These are phyloP conservation scores for Clarireedia hainanense DNA, from an alignment of 2,329 filamentous ascomycete genomes.

Conservation along the genomic window DNA sequence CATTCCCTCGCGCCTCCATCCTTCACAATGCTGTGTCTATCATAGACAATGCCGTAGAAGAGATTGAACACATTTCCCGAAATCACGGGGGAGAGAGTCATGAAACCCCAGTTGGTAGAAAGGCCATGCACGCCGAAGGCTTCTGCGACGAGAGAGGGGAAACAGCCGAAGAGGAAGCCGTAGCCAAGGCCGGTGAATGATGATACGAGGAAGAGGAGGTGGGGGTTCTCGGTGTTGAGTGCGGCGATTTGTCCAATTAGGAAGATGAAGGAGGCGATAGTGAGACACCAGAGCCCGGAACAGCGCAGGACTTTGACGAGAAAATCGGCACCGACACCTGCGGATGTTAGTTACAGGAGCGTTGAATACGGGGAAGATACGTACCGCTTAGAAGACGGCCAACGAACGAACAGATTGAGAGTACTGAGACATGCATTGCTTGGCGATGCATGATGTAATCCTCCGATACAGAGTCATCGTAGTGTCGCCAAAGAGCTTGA, in stretches of 20 bases:
- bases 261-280: constrained; percentile 71
- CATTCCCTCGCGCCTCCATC: constrained; percentile 67
- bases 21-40: constrained; percentile 65
- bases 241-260: constrained; percentile 70
- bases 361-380: constrained; percentile 9
- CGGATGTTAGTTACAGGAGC: constrained; percentile 5
- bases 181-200: constrained; percentile 82
- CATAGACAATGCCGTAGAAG: constrained; percentile 78
- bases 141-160: constrained; percentile 81
- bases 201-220: constrained; percentile 70
- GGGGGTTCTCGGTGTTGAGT: constrained; percentile 66
- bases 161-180: constrained; percentile 89
- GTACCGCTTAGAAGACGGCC: constrained; percentile 60
- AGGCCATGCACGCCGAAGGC: constrained; percentile 85
- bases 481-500: constrained; percentile 81
- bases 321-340: constrained; percentile 80
- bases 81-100: constrained; percentile 82
- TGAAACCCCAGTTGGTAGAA: constrained; percentile 92
- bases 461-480: constrained; percentile 63
- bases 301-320: constrained; percentile 74
- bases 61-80: constrained; percentile 90
- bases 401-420: constrained; percentile 81
- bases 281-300: constrained; percentile 86
- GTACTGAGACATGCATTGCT: constrained; percentile 84
- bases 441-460: constrained; percentile 75